These are phyloP conservation scores for Auriculariales sp. DNA, from an alignment of 768 basidiomycete species.

Conservation along the genomic window DNA sequence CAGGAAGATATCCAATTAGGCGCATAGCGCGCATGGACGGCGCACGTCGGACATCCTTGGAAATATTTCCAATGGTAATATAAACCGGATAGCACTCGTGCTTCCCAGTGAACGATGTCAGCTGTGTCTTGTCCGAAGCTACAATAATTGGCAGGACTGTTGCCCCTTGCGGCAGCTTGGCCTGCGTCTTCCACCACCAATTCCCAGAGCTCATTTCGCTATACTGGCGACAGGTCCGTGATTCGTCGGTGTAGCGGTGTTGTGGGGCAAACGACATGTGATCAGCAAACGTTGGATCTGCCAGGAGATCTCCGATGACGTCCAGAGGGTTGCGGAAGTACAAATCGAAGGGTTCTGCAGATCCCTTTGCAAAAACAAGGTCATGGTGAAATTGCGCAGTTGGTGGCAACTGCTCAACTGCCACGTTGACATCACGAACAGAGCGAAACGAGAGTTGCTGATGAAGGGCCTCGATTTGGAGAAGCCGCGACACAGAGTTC, in stretches of 20 bases:
- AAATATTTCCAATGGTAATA: slow-evolving; percentile 27
- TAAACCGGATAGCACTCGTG: slow-evolving; percentile 22
- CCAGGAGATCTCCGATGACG: slow-evolving; percentile 3
- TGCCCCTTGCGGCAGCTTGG: slow-evolving; percentile 6
- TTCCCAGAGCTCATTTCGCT: slow-evolving; percentile 7
- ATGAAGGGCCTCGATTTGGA: neutral
- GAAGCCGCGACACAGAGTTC: neutral
- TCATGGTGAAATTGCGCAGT: neutral
- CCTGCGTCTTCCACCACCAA: slow-evolving; percentile 8
- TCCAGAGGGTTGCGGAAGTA: slow-evolving; percentile 6
- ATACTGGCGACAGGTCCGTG: neutral
- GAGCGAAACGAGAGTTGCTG: neutral
- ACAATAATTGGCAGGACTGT: slow-evolving; percentile 10
- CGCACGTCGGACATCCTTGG: slow-evolving; percentile 22
- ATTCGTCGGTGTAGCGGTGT: slow-evolving; percentile 2
- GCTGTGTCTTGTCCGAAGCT: slow-evolving; percentile 11
- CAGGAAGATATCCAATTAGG: slow-evolving; percentile 26
- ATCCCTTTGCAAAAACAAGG: neutral
- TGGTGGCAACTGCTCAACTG: neutral
- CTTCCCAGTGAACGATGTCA: slow-evolving; percentile 10
- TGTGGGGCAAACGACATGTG: slow-evolving; percentile 4
- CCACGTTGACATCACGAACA: neutral
- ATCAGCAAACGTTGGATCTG: slow-evolving; percentile 3
- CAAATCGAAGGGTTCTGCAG: slow-evolving; percentile 10
- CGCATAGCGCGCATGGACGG: slow-evolving; percentile 20